Conservation (phyloP, 2,329 filamentous ascomycete species). For the Hymenoscyphus linearis region DNA sequence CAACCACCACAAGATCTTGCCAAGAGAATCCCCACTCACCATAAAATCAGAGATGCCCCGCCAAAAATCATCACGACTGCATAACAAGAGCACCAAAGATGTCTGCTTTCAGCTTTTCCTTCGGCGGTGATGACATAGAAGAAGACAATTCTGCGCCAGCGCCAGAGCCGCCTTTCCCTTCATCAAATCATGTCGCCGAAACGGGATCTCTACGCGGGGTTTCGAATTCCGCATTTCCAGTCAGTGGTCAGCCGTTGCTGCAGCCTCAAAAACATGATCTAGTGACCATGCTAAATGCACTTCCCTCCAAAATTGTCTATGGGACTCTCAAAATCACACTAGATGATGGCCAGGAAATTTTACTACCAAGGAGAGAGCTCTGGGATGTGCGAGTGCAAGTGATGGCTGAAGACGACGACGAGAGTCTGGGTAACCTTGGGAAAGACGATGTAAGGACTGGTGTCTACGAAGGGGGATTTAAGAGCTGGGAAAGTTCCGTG, state of each 20-base stretch:
- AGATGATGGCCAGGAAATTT: conserved; percentile 48
- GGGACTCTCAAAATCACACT: conserved; percentile 54
- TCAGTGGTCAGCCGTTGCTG: conserved; percentile 55
- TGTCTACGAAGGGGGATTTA: conserved; percentile 82
- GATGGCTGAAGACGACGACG: conserved; percentile 64
- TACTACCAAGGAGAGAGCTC: conserved; percentile 67
- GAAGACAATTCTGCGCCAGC: conserved; percentile 31
- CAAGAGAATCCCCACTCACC: not conserved
- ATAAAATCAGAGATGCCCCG: not conserved
- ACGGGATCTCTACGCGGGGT: conserved; percentile 26
- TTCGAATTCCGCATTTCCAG: conserved; percentile 48
- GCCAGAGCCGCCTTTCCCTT: not conserved
- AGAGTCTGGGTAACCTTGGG: conserved; percentile 48
- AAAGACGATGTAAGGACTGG: conserved; percentile 73
- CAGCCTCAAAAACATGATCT: conserved; percentile 48
- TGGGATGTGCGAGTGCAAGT: conserved; percentile 79
- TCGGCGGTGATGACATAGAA: conserved; percentile 61
- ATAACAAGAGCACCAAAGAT: conserved; percentile 16
- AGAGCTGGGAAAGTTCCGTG: conserved; percentile 83
- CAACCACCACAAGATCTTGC: not conserved
- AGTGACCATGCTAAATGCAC: conserved; percentile 44
- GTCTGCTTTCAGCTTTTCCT: conserved; percentile 44
- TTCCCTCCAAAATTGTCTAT: conserved; percentile 73
- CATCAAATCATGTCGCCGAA: conserved; percentile 29
- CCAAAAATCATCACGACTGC: not conserved